Evolutionary conservation across 768 basidiomycete genomes (phyloP).

Genomic region (Suillus discolor): DNA sequence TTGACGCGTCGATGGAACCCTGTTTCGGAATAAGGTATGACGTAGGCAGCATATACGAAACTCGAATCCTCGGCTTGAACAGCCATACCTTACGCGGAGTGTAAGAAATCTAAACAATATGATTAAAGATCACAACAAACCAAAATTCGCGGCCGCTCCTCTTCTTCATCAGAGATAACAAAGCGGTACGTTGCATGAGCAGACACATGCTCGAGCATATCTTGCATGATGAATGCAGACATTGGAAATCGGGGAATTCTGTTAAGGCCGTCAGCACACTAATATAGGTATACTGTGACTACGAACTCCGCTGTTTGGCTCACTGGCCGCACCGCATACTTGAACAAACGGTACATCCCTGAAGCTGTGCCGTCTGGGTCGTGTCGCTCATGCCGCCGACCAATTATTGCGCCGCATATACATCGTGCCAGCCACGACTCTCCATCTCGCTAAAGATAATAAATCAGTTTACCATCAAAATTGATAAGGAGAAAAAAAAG

Average conservation of each 20-base stretch:
- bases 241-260: slow-evolving; percentile 56
- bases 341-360: slow-evolving; percentile 71
- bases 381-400: slow-evolving; percentile 62
- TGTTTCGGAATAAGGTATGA: slow-evolving; percentile 61
- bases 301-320: slow-evolving; percentile 65
- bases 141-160: slow-evolving; percentile 74
- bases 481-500: slow-evolving; percentile 18
- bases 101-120: not conserved
- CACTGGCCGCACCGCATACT: slow-evolving; percentile 80
- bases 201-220: slow-evolving; percentile 89
- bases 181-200: slow-evolving; percentile 96
- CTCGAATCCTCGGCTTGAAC: slow-evolving; percentile 85
- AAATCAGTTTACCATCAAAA: slow-evolving; percentile 18
- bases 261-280: slow-evolving; percentile 5
- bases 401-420: slow-evolving; percentile 81
- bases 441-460: slow-evolving; percentile 49
- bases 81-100: slow-evolving; percentile 73
- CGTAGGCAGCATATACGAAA: slow-evolving; percentile 68
- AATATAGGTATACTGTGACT: not conserved
- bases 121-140: slow-evolving; percentile 45
- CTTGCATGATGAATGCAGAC: slow-evolving; percentile 88
- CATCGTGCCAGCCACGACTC: slow-evolving; percentile 72
- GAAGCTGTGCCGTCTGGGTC: slow-evolving; percentile 30
- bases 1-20: slow-evolving; percentile 69
- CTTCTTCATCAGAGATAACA: slow-evolving; percentile 84